Evolutionary conservation across 306 rosid species (phyloP).

Genomic region (Quercus parvula): DNA sequence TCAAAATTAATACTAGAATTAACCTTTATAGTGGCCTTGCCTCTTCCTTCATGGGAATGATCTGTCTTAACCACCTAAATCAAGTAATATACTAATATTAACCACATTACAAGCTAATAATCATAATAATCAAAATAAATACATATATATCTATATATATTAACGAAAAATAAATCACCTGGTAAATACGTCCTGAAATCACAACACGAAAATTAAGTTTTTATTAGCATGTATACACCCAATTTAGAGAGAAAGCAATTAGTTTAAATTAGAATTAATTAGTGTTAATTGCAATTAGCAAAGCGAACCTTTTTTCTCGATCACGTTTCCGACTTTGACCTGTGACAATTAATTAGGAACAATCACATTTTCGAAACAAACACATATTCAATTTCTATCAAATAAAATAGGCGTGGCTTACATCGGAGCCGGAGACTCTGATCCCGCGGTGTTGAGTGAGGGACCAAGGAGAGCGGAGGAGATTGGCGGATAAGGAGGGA

Average conservation of each 20-base stretch:
- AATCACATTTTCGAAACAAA: neutral
- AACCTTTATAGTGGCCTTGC: slow-evolving; percentile 94
- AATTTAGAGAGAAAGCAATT: neutral
- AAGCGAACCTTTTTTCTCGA: slow-evolving; percentile 69
- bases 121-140: neutral
- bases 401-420: slow-evolving; percentile 19
- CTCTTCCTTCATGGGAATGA: slow-evolving; percentile 96
- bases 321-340: slow-evolving; percentile 77
- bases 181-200: slow-evolving; percentile 67
- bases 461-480: slow-evolving; percentile 54
- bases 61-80: slow-evolving; percentile 81
- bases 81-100: neutral
- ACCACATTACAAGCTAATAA: neutral
- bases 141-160: too few species aligned
- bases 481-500: slow-evolving; percentile 15
- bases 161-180: slow-evolving; percentile 37
- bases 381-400: neutral
- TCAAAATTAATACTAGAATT: neutral
- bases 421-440: slow-evolving; percentile 67
- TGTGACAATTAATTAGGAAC: slow-evolving; percentile 28
- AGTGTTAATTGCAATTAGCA: neutral
- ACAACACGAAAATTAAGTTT: slow-evolving; percentile 17
- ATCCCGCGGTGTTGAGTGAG: slow-evolving; percentile 56
- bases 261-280: neutral
- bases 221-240: slow-evolving; percentile 11